Conservation (phyloP, 805 yeast species). For the Metschnikowia reukaufii region DNA sequence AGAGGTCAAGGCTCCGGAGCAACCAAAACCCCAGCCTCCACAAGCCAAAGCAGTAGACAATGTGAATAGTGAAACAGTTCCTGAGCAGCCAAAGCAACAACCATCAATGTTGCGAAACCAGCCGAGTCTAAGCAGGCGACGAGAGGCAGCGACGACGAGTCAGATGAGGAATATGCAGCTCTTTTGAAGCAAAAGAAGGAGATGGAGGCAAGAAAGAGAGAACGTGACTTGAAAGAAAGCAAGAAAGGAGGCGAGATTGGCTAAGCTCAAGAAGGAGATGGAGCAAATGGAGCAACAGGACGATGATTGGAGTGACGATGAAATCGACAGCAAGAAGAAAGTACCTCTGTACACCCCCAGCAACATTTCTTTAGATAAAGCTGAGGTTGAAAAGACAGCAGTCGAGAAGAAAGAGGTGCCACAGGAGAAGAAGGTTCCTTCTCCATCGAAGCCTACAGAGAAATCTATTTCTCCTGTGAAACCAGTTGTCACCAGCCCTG, state of each 20-base stretch:
- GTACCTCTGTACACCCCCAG: slow-evolving; percentile 21
- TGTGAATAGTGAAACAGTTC: slow-evolving; percentile 1
- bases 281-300: slow-evolving; percentile 34
- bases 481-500: not conserved
- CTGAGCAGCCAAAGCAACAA: slow-evolving; percentile 7
- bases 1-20: slow-evolving; percentile 3
- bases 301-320: slow-evolving; percentile 35
- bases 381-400: not conserved
- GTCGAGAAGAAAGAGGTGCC: not conserved
- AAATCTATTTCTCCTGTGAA: not conserved
- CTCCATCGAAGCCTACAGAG: no score
- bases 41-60: slow-evolving; percentile 22
- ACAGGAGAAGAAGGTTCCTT: no score
- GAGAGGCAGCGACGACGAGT: slow-evolving; percentile 34
- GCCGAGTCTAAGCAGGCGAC: slow-evolving; percentile 21
- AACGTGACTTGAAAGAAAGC: slow-evolving; percentile 51
- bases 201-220: slow-evolving; percentile 43
- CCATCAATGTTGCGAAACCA: slow-evolving; percentile 5
- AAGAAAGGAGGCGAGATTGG: slow-evolving; percentile 62
- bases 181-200: slow-evolving; percentile 45
- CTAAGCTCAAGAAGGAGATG: slow-evolving; percentile 58
- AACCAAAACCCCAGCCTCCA: slow-evolving; percentile 4
- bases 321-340: slow-evolving; percentile 18
- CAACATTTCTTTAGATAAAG: slow-evolving; percentile 3
- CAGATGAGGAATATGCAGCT: slow-evolving; percentile 50